Percentiles rank a stretch among this genome's conserved stretches.
Conservation (phyloP, 176 grass and related monocot species). For the Musa beccarii region DNA sequence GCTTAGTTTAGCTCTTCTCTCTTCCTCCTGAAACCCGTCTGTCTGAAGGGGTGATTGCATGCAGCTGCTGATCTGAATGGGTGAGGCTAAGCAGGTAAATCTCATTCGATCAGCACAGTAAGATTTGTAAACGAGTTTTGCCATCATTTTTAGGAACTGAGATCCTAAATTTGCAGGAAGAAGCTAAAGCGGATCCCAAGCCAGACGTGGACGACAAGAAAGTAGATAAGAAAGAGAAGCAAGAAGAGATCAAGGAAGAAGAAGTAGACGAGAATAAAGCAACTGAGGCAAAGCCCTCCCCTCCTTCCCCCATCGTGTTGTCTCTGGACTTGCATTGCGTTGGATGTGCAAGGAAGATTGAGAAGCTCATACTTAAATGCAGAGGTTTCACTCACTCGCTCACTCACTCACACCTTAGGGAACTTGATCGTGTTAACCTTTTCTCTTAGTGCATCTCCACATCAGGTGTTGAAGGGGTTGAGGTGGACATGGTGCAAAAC, state of each 20-base stretch:
- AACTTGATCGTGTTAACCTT: no score
- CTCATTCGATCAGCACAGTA: no score
- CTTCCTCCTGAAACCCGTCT: no score
- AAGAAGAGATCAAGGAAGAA: conserved; percentile 7
- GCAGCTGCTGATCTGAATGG: no score
- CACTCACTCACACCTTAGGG: no score
- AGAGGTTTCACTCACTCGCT: conserved; percentile 29
- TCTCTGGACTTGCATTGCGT: conserved; percentile 63
- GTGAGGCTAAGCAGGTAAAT: no score
- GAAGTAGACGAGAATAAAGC: neutral
- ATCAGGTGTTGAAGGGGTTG: conserved; percentile 53
- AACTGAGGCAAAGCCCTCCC: neutral
- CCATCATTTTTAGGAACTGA: no score
- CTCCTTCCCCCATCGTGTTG: conserved; percentile 37
- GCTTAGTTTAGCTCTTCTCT: no score
- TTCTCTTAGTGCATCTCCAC: neutral
- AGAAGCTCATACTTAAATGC: conserved; percentile 45
- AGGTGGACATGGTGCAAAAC: conserved; percentile 54
- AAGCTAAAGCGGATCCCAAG: neutral
- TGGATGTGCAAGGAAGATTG: conserved; percentile 68
- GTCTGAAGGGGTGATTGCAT: no score
- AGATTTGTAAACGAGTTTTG: no score
- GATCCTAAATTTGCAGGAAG: neutral
- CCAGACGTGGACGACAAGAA: no score
- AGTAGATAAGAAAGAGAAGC: neutral